These are phyloP conservation scores for Colletotrichum sp. DNA, from an alignment of 2,329 filamentous ascomycete genomes.

Conservation along the genomic window DNA sequence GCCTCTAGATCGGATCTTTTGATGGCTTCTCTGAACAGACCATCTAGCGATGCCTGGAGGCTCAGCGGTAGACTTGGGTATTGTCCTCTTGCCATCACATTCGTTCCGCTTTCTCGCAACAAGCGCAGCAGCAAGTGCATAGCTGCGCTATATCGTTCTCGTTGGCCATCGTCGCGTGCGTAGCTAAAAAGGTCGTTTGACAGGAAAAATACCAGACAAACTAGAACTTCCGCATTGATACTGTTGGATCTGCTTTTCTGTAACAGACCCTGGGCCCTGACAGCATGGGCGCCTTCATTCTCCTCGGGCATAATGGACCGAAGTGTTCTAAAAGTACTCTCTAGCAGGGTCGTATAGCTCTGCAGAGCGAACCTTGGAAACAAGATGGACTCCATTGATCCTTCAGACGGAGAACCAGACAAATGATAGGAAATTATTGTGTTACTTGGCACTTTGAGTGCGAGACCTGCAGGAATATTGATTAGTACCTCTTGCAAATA, in stretches of 20 bases:
- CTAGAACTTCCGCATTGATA: accelerated
- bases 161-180: too few species aligned
- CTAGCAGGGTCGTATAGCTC: not conserved
- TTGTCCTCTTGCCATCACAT: accelerated
- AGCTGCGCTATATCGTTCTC: accelerated
- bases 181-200: accelerated
- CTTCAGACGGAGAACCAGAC: accelerated
- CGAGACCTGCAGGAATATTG: accelerated
- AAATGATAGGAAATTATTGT: accelerated
- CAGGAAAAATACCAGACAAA: not conserved
- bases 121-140: accelerated
- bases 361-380: not conserved
- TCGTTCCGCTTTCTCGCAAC: not conserved
- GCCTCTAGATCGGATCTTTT: accelerated
- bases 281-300: accelerated
- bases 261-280: not conserved
- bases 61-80: not conserved
- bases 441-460: not conserved
- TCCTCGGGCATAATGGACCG: not conserved
- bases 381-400: not conserved
- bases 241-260: not conserved
- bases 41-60: not conserved
- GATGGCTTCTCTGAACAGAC: not conserved
- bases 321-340: accelerated
- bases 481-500: accelerated